Conservation (phyloP, 495 filamentous ascomycete species). For the Penicillium ucsense region DNA sequence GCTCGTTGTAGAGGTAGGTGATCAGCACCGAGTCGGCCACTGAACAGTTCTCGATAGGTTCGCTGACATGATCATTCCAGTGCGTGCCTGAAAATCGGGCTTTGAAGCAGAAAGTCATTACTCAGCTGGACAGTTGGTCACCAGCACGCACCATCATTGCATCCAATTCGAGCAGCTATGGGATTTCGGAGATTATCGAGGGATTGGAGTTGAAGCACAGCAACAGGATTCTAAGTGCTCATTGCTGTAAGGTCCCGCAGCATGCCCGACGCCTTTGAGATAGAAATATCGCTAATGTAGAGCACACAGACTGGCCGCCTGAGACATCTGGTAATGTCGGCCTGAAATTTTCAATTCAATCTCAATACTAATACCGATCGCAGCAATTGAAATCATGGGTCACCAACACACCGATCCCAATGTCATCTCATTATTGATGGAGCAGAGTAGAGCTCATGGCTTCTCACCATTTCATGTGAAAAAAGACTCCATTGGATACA, state of each 20-base stretch:
- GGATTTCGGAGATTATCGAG: slow-evolving; percentile 24
- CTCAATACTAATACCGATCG: not conserved
- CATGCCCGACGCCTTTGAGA: not conserved
- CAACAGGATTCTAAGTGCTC: slow-evolving; percentile 20
- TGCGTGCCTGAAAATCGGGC: slow-evolving; percentile 25
- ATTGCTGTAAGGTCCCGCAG: slow-evolving; percentile 22
- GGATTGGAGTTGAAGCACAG: slow-evolving; percentile 15
- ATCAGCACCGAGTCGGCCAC: too few relatives aligned
- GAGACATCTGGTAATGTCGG: slow-evolving; percentile 22
- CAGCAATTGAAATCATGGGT: slow-evolving; percentile 36
- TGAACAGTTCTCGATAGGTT: too few relatives aligned
- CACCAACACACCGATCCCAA: slow-evolving; percentile 15
- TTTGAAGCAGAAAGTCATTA: slow-evolving; percentile 19
- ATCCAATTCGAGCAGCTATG: slow-evolving; percentile 33
- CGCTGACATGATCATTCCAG: slow-evolving; percentile 6
- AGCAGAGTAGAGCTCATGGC: slow-evolving; percentile 20
- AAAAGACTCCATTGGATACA: slow-evolving; percentile 26
- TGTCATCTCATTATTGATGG: slow-evolving; percentile 17
- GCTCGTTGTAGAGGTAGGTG: slow-evolving; percentile 27
- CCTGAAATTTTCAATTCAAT: not conserved
- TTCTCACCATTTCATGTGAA: slow-evolving; percentile 30
- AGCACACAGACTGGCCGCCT: slow-evolving; percentile 29
- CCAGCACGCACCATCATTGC: slow-evolving; percentile 21
- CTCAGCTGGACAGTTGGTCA: slow-evolving; percentile 21
- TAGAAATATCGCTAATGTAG: not conserved